A percentile compares a stretch with the other conserved stretches of the same genome.
Evolutionary conservation across 2,329 filamentous ascomycete species (phyloP).

Genomic region (Xylariaceae sp.): DNA sequence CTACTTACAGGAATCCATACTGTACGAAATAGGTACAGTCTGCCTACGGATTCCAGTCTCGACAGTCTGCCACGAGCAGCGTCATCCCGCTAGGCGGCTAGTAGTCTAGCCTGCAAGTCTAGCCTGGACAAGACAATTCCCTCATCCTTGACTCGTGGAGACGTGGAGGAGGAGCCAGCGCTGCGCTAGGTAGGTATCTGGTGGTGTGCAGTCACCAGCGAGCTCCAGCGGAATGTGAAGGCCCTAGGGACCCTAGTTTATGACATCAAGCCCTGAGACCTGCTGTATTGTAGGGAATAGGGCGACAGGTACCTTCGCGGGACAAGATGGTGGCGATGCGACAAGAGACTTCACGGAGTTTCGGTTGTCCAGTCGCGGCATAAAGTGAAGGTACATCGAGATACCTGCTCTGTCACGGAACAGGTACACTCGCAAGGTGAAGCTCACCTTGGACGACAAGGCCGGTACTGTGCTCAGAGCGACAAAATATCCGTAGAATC

Average conservation of each 20-base stretch:
- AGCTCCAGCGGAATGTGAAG: not conserved
- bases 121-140: constrained; percentile 2
- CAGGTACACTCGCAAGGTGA: too few species aligned
- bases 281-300: not conserved
- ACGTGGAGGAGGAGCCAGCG: constrained; percentile 3
- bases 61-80: constrained; percentile 6
- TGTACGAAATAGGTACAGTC: not conserved
- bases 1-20: not conserved
- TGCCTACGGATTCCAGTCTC: not conserved
- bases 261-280: too few species aligned
- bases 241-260: too few species aligned
- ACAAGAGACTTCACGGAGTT: not conserved
- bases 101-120: not conserved
- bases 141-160: constrained; percentile 16
- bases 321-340: not conserved
- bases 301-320: too few species aligned
- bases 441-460: too few species aligned
- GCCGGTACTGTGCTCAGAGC: too few species aligned
- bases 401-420: not conserved
- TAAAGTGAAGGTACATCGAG: not conserved
- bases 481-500: not conserved
- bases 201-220: too few species aligned
- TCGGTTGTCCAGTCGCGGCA: not conserved
- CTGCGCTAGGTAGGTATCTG: not conserved
- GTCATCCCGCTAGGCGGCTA: constrained; percentile 4